phyloP scores from a whole-genome alignment of 306 rosid genomes.

The Cicer bijugum region DNA sequence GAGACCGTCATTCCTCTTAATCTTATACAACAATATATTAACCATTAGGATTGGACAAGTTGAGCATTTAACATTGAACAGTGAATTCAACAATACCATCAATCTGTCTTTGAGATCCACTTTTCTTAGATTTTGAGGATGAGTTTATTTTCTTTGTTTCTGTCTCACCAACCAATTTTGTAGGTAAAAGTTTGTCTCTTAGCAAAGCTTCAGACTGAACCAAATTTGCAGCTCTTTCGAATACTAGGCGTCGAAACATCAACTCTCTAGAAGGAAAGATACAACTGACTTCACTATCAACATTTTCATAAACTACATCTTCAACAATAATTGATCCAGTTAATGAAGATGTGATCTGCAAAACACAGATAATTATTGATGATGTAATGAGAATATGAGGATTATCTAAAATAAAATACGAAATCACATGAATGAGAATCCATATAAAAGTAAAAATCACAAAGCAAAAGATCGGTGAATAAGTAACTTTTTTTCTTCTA shows the following conservation, averaged over 20 bases:
- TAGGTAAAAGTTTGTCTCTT: constrained; percentile 50
- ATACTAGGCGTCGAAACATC: constrained; percentile 86
- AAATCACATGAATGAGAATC: constrained; percentile 19
- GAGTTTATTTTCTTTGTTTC: constrained; percentile 61
- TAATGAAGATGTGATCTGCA: constrained; percentile 80
- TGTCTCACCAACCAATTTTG: constrained; percentile 50
- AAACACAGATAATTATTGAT: constrained; percentile 41
- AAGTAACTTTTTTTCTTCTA: not conserved
- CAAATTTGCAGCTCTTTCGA: constrained; percentile 81
- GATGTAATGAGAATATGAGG: constrained; percentile 36
- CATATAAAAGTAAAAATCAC: constrained; percentile 20
- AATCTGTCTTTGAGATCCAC: constrained; percentile 53
- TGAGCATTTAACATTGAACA: constrained; percentile 10
- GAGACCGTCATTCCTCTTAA: constrained; percentile 29
- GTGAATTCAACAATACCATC: constrained; percentile 56
- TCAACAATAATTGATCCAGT: constrained; percentile 85
- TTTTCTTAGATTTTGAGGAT: constrained; percentile 71
- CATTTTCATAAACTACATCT: constrained; percentile 86
- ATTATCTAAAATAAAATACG: constrained; percentile 31
- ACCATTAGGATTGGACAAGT: constrained; percentile 24
- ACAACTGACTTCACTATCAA: constrained; percentile 56
- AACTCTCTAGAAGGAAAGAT: constrained; percentile 69
- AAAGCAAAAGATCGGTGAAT: constrained; percentile 18
- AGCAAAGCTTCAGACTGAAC: constrained; percentile 97
- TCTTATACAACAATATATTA: constrained; percentile 22